A percentile compares a stretch with the other conserved stretches of the same genome.
Evolutionary conservation across 2,329 filamentous ascomycete species (phyloP).

Genomic region (Trichothecium sympodiale): DNA sequence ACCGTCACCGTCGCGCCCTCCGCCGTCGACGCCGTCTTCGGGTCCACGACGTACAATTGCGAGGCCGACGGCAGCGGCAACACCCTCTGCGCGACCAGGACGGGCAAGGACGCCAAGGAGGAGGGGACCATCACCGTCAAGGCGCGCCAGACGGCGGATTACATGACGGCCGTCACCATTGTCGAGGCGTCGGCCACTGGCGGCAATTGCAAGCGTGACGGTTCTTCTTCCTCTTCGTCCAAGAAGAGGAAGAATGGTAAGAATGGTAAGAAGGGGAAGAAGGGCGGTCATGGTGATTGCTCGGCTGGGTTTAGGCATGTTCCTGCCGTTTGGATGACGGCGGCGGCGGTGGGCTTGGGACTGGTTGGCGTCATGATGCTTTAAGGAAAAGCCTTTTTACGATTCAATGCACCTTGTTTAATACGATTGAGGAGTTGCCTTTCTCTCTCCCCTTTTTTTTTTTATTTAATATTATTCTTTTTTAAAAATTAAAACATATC

Average conservation of each 20-base stretch:
- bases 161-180: neutral
- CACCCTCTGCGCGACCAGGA: slow-evolving; percentile 9
- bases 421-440: no score
- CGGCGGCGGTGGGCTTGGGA: no score
- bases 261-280: neutral
- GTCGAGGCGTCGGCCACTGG: neutral
- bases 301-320: no score
- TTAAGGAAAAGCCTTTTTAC: no score
- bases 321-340: no score
- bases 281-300: neutral
- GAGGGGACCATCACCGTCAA: neutral
- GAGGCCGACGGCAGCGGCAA: slow-evolving; percentile 2
- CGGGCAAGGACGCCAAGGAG: neutral
- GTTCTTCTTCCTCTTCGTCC: neutral
- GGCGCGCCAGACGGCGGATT: neutral
- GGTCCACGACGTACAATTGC: slow-evolving; percentile 11
- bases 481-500: no score
- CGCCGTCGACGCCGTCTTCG: slow-evolving; percentile 8
- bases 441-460: no score
- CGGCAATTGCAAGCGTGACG: neutral
- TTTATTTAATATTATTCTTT: no score
- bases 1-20: slow-evolving; percentile 10
- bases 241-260: neutral
- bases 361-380: no score
- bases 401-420: no score